Conservation (phyloP, 2,329 filamentous ascomycete genomes). For the Sporothrix schenckii region DNA sequence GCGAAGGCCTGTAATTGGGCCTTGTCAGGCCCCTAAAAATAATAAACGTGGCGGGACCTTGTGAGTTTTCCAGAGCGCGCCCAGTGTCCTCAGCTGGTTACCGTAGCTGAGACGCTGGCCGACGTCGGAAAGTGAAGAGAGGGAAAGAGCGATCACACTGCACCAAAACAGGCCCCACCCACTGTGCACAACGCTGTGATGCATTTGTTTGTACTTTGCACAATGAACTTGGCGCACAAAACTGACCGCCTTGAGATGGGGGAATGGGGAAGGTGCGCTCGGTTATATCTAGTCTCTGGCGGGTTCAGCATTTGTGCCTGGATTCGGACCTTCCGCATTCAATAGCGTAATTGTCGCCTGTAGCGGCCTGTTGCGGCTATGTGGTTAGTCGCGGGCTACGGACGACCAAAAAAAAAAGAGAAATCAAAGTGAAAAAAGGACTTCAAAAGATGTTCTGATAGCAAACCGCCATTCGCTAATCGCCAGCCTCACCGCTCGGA, state of each 20-base stretch:
- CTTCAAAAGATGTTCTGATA: background rate
- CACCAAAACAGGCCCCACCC: background rate
- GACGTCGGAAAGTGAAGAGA: background rate
- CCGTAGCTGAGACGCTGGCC: background rate
- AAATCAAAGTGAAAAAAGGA: background rate
- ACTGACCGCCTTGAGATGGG: background rate
- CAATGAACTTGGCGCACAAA: background rate
- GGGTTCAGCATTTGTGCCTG: slow-evolving; percentile 4
- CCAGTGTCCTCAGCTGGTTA: background rate
- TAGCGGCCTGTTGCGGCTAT: background rate
- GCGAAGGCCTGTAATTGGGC: slow-evolving; percentile 2
- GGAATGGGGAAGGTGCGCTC: slow-evolving; percentile 21
- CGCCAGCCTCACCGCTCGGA: slow-evolving; percentile 25
- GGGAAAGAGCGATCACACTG: background rate
- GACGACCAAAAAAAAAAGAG: background rate
- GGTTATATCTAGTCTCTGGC: background rate
- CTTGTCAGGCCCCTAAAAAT: background rate
- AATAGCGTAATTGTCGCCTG: slow-evolving; percentile 10
- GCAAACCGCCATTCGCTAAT: slow-evolving; percentile 13
- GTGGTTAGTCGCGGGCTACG: slow-evolving; percentile 27
- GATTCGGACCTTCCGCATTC: background rate
- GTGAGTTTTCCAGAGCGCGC: background rate
- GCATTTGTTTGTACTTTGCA: background rate
- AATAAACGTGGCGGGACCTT: background rate
- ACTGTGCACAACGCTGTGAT: background rate